Conservation (phyloP, 768 basidiomycete genomes). For the Grammothele lineata region DNA sequence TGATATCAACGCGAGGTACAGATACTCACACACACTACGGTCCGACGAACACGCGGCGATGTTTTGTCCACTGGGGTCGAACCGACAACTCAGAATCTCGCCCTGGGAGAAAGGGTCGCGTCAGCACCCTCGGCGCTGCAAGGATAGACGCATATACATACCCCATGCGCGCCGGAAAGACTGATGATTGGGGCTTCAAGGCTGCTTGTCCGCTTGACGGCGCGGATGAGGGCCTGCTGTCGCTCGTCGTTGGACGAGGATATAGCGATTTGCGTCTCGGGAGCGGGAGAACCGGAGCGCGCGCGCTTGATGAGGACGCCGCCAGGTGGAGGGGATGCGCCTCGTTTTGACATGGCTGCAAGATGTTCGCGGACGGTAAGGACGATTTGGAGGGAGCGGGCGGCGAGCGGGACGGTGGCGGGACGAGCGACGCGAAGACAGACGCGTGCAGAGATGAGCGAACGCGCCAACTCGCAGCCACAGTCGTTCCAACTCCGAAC, state of each 20-base stretch:
- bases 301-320: slow-evolving; percentile 61
- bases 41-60: slow-evolving; percentile 92
- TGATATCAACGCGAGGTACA: background rate
- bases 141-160: slow-evolving; percentile 35
- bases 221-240: slow-evolving; percentile 76
- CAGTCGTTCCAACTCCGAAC: no score
- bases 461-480: no score
- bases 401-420: no score
- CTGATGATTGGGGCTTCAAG: slow-evolving; percentile 94
- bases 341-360: slow-evolving; percentile 81
- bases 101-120: slow-evolving; percentile 35
- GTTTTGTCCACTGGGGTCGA: slow-evolving; percentile 91
- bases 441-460: no score
- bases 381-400: no score
- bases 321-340: slow-evolving; percentile 49
- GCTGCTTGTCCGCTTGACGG: slow-evolving; percentile 87
- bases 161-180: slow-evolving; percentile 81
- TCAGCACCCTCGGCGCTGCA: background rate
- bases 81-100: slow-evolving; percentile 89
- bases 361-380: no score
- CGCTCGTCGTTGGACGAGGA: slow-evolving; percentile 71
- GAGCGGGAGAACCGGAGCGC: slow-evolving; percentile 44
- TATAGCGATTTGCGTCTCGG: slow-evolving; percentile 66
- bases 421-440: no score
- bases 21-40: slow-evolving; percentile 76